A percentile compares a stretch with the other conserved stretches of the same genome.
phyloP scores from a whole-genome alignment of 2,329 filamentous ascomycete species.

The Malbranchea cinnamomea region DNA sequence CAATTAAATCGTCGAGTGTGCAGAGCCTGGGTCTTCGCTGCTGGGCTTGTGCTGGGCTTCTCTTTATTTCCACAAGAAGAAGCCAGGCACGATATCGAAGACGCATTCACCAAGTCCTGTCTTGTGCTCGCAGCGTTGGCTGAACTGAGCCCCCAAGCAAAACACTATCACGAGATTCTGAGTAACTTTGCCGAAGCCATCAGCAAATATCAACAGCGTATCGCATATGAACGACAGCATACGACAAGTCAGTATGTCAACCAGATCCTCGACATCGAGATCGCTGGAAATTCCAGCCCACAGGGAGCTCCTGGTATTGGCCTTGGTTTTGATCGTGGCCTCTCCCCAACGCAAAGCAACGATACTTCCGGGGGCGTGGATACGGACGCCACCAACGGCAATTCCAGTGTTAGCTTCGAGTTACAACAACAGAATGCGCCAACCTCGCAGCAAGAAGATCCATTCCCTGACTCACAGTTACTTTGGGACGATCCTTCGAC shows the following conservation, averaged over 20 bases:
- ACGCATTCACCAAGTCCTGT: constrained; percentile 36
- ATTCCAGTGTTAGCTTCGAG: no score
- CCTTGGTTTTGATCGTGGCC: no score
- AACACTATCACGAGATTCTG: constrained; percentile 43
- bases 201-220: constrained; percentile 24
- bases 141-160: constrained; percentile 39
- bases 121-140: constrained; percentile 36
- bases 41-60: constrained; percentile 42
- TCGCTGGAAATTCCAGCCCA: no score
- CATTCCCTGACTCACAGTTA: no score
- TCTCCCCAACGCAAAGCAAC: no score
- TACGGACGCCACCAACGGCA: no score
- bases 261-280: constrained; percentile 24
- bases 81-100: constrained; percentile 31
- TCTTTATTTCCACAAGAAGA: constrained; percentile 38
- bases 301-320: no score
- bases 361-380: no score
- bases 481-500: no score
- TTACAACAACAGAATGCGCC: no score
- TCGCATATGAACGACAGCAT: constrained; percentile 15
- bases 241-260: constrained; percentile 22
- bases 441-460: no score
- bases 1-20: constrained; percentile 3
- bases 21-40: constrained; percentile 41
- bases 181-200: constrained; percentile 33